Evolutionary conservation across 257 asterid species (phyloP), one percentile per base, ranked within the genome.

Genomic region (Plantago ovata): DNA sequence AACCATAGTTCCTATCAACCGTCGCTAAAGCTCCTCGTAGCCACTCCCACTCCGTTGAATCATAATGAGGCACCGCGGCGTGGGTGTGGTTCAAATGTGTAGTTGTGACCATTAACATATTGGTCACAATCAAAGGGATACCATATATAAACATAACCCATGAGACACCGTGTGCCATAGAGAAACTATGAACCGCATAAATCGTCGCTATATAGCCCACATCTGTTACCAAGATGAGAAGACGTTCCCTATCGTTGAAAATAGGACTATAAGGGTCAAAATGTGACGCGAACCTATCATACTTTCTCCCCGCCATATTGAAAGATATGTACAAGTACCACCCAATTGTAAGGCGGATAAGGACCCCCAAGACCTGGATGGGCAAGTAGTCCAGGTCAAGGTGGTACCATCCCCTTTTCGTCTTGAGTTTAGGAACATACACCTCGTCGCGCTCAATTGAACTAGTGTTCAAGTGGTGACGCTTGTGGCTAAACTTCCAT

Each of bases 391-490:
- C 77, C 50, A 78, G 74, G 38, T 72, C 68, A 43, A 83, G 74
- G 64, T 45, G 72, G 80, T 81, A 73, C 4, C 69, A 78, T 42
- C 56, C 65, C 73, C 78, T 18, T n/a, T 45, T 46, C 12, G 24
- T 7, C 20, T 46, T 46, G 0, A 59, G 68, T 71, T 84, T 81
- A 0, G 93, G 93, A 18, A 84, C 88, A 16, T 81, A 84, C 36
- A 84, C 88, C 53, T 81, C 93, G 24, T 84, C 93, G 0, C 81
- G 80, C 46, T 84, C 86, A 10, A 84, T 81, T 7, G 88, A 84
- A 9, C 85, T 87, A 0, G 88, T 84, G 77, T 81, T 84, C 69
- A 87, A 78, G 65, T 84, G 93, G 77, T 84, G 93, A 46, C 85
- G 77, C 1, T 85, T 78, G 56, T 84, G 93, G 58, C 93, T 84